Percentiles rank a stretch among this genome's conserved stretches.
These are phyloP conservation scores for Colletotrichum sp. DNA, from an alignment of 2,329 filamentous ascomycete genomes.

Conservation along the genomic window DNA sequence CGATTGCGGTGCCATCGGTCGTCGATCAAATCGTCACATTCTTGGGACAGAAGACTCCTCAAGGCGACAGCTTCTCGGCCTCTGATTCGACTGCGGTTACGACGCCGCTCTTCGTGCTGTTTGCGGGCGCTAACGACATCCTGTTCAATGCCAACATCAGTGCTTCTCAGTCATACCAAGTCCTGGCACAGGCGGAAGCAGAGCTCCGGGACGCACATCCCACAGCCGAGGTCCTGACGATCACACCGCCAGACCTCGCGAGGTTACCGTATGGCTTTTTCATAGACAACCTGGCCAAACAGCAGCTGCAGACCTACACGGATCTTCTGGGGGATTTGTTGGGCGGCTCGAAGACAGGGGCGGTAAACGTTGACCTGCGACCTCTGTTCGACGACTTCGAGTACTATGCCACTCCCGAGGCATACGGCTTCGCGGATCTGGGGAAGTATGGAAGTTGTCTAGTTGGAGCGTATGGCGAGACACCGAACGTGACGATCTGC, in stretches of 20 bases:
- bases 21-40: constrained; percentile 1
- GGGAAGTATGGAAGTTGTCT: constrained; percentile 14
- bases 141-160: constrained; percentile 13
- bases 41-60: not conserved
- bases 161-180: constrained; percentile 8
- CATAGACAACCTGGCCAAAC: not conserved
- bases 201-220: not conserved
- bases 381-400: constrained; percentile 12
- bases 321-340: not conserved
- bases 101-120: not conserved
- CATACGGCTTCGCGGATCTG: constrained; percentile 1
- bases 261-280: constrained; percentile 4
- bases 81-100: not conserved
- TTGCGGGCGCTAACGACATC: constrained; percentile 8
- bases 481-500: constrained; percentile 10
- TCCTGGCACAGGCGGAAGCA: not conserved
- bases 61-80: not conserved
- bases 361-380: not conserved
- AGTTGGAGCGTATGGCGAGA: constrained; percentile 8
- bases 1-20: constrained; percentile 7
- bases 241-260: constrained; percentile 7
- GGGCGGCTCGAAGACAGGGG: not conserved
- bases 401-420: constrained; percentile 1
- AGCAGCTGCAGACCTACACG: not conserved
- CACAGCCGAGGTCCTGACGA: not conserved